These are phyloP conservation scores for Macadamia tetraphylla DNA, from an alignment of 164 flowering plant genomes.

Conservation along the genomic window DNA sequence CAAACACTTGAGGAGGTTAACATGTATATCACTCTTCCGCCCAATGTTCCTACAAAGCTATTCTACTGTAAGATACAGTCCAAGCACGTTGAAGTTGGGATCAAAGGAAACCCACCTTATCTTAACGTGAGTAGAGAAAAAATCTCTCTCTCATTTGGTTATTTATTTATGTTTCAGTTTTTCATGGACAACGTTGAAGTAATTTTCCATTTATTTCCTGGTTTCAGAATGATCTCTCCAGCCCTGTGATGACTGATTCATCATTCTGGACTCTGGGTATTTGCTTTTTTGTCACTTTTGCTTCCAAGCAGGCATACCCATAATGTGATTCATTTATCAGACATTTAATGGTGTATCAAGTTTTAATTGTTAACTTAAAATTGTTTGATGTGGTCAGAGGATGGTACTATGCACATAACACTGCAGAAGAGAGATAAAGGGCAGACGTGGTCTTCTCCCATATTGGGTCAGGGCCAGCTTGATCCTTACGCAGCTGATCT, in stretches of 20 bases:
- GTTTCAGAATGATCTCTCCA: slow-evolving; percentile 69
- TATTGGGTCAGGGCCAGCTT: background rate
- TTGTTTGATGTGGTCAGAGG: background rate
- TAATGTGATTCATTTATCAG: too few relatives aligned
- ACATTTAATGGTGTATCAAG: too few relatives aligned
- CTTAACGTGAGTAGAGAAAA: slow-evolving; percentile 45
- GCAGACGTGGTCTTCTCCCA: background rate
- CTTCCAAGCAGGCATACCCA: too few relatives aligned
- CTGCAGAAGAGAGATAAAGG: slow-evolving; percentile 1
- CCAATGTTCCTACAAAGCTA: slow-evolving; percentile 62
- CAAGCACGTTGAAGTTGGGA: slow-evolving; percentile 78
- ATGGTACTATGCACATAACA: background rate
- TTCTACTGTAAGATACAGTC: slow-evolving; percentile 75
- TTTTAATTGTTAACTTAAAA: too few relatives aligned
- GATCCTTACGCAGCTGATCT: background rate
- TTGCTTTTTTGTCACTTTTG: background rate
- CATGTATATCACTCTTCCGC: slow-evolving; percentile 78
- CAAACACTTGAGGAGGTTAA: slow-evolving; percentile 93
- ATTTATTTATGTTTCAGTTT: background rate
- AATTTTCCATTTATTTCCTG: slow-evolving; percentile 2
- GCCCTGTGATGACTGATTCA: slow-evolving; percentile 78
- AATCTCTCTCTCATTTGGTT: background rate
- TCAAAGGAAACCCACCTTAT: slow-evolving; percentile 87
- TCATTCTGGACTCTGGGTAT: slow-evolving; percentile 92
- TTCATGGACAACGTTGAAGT: background rate